Evolutionary conservation across 371 early-diverging fungal genomes (phyloP).

Genomic region (Mortierella sp.): DNA sequence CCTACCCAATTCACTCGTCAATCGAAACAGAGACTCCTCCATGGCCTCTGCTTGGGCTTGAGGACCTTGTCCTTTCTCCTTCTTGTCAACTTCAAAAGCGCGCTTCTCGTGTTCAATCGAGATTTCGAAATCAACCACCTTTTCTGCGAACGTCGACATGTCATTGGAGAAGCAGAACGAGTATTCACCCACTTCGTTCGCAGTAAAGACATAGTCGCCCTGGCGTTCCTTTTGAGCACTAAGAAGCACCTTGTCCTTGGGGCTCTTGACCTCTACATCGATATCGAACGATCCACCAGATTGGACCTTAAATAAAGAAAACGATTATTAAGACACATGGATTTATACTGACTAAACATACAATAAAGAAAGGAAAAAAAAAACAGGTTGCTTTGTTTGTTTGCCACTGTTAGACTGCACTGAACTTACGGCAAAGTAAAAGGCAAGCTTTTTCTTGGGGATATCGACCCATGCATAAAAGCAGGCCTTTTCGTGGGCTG

Average conservation of each 20-base stretch:
- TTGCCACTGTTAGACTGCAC: background rate
- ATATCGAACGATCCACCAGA: slow-evolving; percentile 94
- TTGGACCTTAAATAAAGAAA: slow-evolving; percentile 75
- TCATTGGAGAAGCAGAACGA: slow-evolving; percentile 93
- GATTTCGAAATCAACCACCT: slow-evolving; percentile 93
- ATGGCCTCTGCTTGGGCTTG: slow-evolving; percentile 72
- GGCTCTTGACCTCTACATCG: slow-evolving; percentile 89
- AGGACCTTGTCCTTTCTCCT: slow-evolving; percentile 49
- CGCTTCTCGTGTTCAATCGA: slow-evolving; percentile 84
- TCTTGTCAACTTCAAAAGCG: slow-evolving; percentile 46
- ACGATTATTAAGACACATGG: background rate
- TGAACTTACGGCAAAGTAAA: slow-evolving; percentile 91
- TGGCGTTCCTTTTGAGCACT: slow-evolving; percentile 86
- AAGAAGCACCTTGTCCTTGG: slow-evolving; percentile 71
- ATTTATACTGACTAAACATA: background rate
- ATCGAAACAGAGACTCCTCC: slow-evolving; percentile 72
- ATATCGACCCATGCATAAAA: slow-evolving; percentile 79
- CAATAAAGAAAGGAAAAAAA: slow-evolving; percentile 1
- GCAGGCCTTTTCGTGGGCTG: slow-evolving; percentile 87
- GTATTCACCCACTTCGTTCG: slow-evolving; percentile 87
- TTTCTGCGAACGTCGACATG: slow-evolving; percentile 91
- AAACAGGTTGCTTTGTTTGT: background rate
- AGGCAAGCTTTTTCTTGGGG: slow-evolving; percentile 28
- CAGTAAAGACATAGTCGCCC: slow-evolving; percentile 91
- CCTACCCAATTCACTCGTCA: slow-evolving; percentile 68